These are phyloP conservation scores for Diaporthe sp. DNA, from an alignment of 2,329 filamentous ascomycete species.

Conservation along the genomic window DNA sequence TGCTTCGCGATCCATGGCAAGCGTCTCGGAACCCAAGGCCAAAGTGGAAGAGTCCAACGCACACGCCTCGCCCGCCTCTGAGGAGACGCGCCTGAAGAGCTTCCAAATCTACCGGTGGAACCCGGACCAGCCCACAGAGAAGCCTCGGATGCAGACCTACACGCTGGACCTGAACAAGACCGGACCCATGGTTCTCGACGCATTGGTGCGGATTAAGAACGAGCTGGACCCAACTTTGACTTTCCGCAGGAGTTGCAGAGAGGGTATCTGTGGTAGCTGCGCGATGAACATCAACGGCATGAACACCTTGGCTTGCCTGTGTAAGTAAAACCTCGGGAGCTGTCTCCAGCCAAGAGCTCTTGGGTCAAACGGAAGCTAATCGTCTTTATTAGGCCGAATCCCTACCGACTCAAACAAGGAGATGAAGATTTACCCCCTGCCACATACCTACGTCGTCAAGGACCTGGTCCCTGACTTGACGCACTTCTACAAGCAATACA, in stretches of 20 bases:
- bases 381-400: constrained; percentile 78
- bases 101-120: constrained; percentile 99
- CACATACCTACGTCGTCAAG: constrained; percentile 99
- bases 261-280: constrained; percentile 98
- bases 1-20: constrained; percentile 61
- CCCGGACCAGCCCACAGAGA: constrained; percentile 89
- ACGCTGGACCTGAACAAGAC: constrained; percentile 98
- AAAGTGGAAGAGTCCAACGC: constrained; percentile 34
- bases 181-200: constrained; percentile 97
- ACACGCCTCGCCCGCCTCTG: constrained; percentile 57
- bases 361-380: background rate
- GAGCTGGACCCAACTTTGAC: constrained; percentile 96
- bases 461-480: constrained; percentile 98
- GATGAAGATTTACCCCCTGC: constrained; percentile 95
- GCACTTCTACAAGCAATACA: constrained; percentile 99
- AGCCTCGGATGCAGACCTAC: constrained; percentile 96
- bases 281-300: constrained; percentile 99
- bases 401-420: constrained; percentile 84
- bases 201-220: constrained; percentile 98
- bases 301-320: constrained; percentile 97
- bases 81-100: constrained; percentile 82
- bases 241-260: constrained; percentile 94
- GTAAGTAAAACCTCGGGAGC: constrained; percentile 68
- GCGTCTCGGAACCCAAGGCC: constrained; percentile 61
- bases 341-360: constrained; percentile 41